Evolutionary conservation across 75 land plant species (phyloP).

Genomic region (Gnetum montanum): DNA sequence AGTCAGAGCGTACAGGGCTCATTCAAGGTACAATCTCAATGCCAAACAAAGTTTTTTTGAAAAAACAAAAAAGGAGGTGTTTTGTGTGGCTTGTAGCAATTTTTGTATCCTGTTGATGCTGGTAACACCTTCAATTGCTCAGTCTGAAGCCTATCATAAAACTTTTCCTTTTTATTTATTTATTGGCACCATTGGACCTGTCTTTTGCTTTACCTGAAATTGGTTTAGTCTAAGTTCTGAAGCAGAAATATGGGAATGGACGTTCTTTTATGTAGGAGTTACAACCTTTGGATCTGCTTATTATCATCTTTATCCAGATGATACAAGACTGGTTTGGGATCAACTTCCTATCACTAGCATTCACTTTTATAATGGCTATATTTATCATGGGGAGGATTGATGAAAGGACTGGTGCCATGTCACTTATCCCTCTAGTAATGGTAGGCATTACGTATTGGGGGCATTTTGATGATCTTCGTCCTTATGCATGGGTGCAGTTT

Average conservation of each 20-base stretch:
- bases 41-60: no score
- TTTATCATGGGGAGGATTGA: slow-evolving; percentile 68
- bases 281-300: slow-evolving; percentile 83
- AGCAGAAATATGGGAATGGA: slow-evolving; percentile 78
- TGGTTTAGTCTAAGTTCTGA: slow-evolving; percentile 54
- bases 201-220: slow-evolving; percentile 56
- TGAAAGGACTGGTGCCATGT: slow-evolving; percentile 48
- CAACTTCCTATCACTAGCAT: slow-evolving; percentile 64
- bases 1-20: no score
- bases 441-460: slow-evolving; percentile 39
- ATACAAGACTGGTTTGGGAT: slow-evolving; percentile 69
- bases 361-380: slow-evolving; percentile 47
- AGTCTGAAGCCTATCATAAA: no score
- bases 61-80: no score
- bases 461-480: slow-evolving; percentile 89
- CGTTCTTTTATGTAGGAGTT: slow-evolving; percentile 49
- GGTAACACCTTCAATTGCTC: no score
- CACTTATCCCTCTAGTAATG: slow-evolving; percentile 40
- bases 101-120: no score
- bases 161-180: slow-evolving; percentile 63
- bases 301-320: slow-evolving; percentile 81
- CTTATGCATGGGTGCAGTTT: slow-evolving; percentile 93
- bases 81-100: no score
- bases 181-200: slow-evolving; percentile 74
- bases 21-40: no score